phyloP scores from a whole-genome alignment of 495 filamentous ascomycete species.

The Bathelium albidoporum region DNA sequence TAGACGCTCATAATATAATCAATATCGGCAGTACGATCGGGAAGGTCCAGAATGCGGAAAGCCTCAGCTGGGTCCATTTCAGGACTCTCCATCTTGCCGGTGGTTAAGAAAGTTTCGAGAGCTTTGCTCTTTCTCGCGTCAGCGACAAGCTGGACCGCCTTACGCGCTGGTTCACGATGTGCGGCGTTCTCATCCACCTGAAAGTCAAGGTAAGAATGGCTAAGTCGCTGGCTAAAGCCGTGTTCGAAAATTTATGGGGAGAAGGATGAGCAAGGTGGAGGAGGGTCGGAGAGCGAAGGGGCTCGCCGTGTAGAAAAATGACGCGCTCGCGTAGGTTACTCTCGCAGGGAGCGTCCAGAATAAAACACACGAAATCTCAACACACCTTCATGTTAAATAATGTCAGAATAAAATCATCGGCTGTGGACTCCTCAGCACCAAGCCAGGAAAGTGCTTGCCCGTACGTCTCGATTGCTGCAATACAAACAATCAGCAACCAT shows the following conservation, averaged over 20 bases:
- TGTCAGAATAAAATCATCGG: conserved; percentile 51
- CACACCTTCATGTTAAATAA: conserved; percentile 49
- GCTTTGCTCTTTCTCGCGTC: conserved; percentile 42
- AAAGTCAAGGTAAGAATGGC: conserved; percentile 2
- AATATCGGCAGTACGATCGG: conserved; percentile 10
- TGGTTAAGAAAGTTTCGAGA: conserved; percentile 46
- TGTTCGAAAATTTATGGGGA: neutral
- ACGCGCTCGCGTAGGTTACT: neutral
- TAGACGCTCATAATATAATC: conserved; percentile 25
- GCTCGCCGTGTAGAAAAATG: neutral
- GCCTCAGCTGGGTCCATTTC: conserved; percentile 51
- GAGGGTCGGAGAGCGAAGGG: neutral
- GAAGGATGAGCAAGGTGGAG: neutral
- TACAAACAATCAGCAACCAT: neutral
- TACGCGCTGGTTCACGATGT: conserved; percentile 39
- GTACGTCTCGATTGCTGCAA: conserved; percentile 44
- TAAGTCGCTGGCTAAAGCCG: neutral
- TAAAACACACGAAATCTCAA: conserved; percentile 4
- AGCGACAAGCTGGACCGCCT: conserved; percentile 49
- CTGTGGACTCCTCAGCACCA: conserved; percentile 36
- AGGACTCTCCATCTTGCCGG: conserved; percentile 40
- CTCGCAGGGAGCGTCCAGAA: neutral
- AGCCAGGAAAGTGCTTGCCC: conserved; percentile 53
- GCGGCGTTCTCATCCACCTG: conserved; percentile 38
- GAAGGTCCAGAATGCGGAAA: conserved; percentile 39